phyloP scores from a whole-genome alignment of 345 rosid species.

The Reutealis trisperma region DNA sequence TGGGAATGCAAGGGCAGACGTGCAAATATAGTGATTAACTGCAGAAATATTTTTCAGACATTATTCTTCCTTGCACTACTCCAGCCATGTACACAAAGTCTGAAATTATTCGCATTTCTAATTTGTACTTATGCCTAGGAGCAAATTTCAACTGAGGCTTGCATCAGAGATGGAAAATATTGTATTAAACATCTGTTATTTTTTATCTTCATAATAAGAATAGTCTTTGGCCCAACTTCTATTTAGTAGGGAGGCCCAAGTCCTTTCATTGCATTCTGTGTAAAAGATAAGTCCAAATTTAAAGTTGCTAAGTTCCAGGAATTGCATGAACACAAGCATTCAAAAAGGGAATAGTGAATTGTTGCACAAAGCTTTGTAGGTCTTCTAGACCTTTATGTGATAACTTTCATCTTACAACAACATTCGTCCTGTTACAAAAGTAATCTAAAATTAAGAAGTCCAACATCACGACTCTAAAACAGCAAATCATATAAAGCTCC shows the following conservation, averaged over 20 bases:
- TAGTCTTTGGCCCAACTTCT: not conserved
- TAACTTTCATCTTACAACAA: no score
- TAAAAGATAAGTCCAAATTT: not conserved
- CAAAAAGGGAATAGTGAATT: not conserved
- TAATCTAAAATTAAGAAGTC: not conserved
- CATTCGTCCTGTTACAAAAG: not conserved
- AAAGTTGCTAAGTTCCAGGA: constrained; percentile 10
- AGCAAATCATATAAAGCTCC: not conserved
- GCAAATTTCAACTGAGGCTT: not conserved
- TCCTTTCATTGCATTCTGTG: not conserved
- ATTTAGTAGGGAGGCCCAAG: not conserved
- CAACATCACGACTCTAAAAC: not conserved
- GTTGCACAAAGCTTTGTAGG: not conserved
- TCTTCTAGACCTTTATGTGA: not conserved
- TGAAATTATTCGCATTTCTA: not conserved
- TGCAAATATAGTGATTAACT: not conserved
- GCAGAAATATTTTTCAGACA: no score
- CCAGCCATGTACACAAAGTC: no score
- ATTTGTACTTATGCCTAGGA: no score
- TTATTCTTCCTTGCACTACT: no score
- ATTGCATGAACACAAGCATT: not conserved
- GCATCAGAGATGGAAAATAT: not conserved
- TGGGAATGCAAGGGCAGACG: not conserved
- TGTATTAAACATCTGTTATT: not conserved
- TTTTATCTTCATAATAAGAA: not conserved